These are phyloP conservation scores for Zizania palustris DNA, from an alignment of 202 grass and related monocot genomes.

Conservation along the genomic window DNA sequence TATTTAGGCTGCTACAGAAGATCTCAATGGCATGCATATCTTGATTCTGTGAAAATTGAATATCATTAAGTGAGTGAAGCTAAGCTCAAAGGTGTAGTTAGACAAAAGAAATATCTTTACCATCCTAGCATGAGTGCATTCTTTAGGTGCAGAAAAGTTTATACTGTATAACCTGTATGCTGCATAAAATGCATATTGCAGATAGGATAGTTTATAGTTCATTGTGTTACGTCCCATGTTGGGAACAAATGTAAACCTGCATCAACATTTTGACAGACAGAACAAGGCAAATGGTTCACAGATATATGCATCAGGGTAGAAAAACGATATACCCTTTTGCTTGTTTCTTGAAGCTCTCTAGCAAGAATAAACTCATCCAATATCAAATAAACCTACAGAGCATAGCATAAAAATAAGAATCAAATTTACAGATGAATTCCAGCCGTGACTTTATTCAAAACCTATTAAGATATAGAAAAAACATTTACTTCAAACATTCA, in stretches of 20 bases:
- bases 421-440: constrained; percentile 6
- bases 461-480: neutral
- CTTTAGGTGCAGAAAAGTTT: constrained; percentile 4
- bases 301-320: constrained; percentile 28
- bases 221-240: neutral
- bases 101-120: neutral
- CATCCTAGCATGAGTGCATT: neutral
- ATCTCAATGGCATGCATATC: neutral
- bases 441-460: constrained; percentile 10
- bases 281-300: constrained; percentile 24
- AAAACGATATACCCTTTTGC: constrained; percentile 67
- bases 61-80: neutral
- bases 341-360: constrained; percentile 96
- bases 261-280: constrained; percentile 8
- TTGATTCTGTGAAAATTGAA: constrained; percentile 17
- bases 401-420: constrained; percentile 5
- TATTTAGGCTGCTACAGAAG: neutral
- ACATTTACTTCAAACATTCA: neutral
- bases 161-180: neutral
- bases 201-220: neutral
- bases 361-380: constrained; percentile 98
- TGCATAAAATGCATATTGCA: neutral
- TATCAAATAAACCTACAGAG: constrained; percentile 84
- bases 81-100: constrained; percentile 10
- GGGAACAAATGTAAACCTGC: constrained; percentile 6